These are phyloP conservation scores for Beauveria sp. DNA, from an alignment of 2,329 filamentous ascomycete species.

Conservation along the genomic window DNA sequence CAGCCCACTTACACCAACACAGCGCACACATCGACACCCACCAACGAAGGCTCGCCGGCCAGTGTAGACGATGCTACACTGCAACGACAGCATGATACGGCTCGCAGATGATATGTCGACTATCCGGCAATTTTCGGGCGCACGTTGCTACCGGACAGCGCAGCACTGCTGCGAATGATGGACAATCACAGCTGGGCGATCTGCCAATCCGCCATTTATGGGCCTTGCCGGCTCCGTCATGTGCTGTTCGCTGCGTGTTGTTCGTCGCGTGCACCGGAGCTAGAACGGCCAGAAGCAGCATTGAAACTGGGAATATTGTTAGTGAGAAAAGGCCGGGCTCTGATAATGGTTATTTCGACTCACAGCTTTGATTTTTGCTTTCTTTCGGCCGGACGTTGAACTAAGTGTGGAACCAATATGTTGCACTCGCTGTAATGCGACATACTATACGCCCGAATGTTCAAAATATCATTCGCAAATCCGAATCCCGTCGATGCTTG, in stretches of 20 bases:
- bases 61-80: background rate
- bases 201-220: too few relatives aligned
- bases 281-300: too few relatives aligned
- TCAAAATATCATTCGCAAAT: too few relatives aligned
- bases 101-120: background rate
- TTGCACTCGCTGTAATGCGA: background rate
- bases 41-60: background rate
- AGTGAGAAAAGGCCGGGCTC: background rate
- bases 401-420: background rate
- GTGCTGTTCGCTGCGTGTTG: too few relatives aligned
- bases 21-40: background rate
- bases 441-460: background rate
- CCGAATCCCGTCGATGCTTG: too few relatives aligned
- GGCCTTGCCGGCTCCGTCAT: too few relatives aligned
- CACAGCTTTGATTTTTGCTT: background rate
- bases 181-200: too few relatives aligned
- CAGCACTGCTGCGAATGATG: background rate
- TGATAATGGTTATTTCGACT: background rate
- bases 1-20: constrained; percentile 1
- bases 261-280: too few relatives aligned
- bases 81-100: background rate
- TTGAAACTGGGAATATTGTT: too few relatives aligned
- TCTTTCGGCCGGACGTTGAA: background rate
- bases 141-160: background rate
- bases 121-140: background rate